Percentiles rank a stretch among this genome's conserved stretches.
These are phyloP conservation scores for Apiospora phragmitis DNA, from an alignment of 2,329 filamentous ascomycete genomes.

Conservation along the genomic window DNA sequence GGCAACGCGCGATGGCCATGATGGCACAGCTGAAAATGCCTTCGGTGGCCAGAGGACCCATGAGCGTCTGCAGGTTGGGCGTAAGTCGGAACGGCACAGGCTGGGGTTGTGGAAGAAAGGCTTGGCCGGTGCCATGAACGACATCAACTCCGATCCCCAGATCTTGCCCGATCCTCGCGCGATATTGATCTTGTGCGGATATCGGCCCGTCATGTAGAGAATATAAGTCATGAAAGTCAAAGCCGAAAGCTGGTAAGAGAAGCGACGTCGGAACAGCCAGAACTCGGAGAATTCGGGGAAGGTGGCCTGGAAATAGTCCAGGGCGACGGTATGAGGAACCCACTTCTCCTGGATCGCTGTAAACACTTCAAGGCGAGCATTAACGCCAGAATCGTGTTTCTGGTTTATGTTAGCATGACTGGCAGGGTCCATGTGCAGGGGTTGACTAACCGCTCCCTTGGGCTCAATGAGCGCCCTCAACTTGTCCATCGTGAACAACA, in stretches of 20 bases:
- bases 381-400: conserved; percentile 70
- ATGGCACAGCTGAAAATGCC: conserved; percentile 94
- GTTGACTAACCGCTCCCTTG: conserved; percentile 56
- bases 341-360: conserved; percentile 91
- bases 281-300: conserved; percentile 92
- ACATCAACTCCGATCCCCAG: conserved; percentile 94
- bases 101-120: conserved; percentile 92
- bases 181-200: conserved; percentile 94
- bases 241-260: conserved; percentile 92
- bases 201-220: conserved; percentile 94
- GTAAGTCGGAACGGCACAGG: conserved; percentile 96
- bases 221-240: conserved; percentile 99
- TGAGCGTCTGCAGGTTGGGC: conserved; percentile 91
- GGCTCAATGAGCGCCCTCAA: conserved; percentile 73
- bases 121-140: conserved; percentile 79
- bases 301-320: conserved; percentile 85
- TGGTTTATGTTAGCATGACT: conserved; percentile 37
- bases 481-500: conserved; percentile 95
- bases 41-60: conserved; percentile 94
- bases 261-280: conserved; percentile 97
- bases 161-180: conserved; percentile 85
- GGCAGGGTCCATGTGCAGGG: not conserved
- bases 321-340: conserved; percentile 78
- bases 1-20: conserved; percentile 93
- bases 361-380: conserved; percentile 86